Percentiles rank a stretch among this genome's conserved stretches.
phyloP scores from a whole-genome alignment of 257 asterid species.

The Avicennia marina region DNA sequence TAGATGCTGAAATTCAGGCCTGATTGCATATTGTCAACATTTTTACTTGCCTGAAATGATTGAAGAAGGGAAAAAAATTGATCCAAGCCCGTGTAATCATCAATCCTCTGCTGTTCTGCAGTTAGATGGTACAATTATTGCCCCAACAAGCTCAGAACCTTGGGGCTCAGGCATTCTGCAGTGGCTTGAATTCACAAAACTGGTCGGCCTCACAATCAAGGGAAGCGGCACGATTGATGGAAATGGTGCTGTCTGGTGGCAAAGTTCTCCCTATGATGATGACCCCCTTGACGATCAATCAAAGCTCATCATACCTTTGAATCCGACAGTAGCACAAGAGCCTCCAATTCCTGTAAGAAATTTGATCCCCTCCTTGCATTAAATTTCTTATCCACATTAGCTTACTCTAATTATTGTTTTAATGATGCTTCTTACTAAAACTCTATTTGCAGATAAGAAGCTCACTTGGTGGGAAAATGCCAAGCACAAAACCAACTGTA shows the following conservation, averaged over 20 bases:
- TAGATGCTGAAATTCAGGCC: too few species aligned
- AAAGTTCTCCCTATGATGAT: conserved; percentile 38
- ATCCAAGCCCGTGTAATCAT: too few species aligned
- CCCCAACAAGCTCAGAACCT: conserved; percentile 60
- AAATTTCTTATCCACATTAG: too few species aligned
- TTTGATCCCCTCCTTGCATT: not conserved
- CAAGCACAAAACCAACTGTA: conserved; percentile 85
- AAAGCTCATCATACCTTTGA: conserved; percentile 55
- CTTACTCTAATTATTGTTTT: not conserved
- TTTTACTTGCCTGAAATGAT: too few species aligned
- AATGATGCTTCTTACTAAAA: not conserved
- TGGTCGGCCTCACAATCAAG: conserved; percentile 69
- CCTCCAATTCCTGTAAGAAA: conserved; percentile 51
- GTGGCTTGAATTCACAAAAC: conserved; percentile 82
- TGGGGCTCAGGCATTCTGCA: conserved; percentile 88
- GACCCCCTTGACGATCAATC: conserved; percentile 75
- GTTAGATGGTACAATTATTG: conserved; percentile 83
- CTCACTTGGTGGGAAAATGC: conserved; percentile 60
- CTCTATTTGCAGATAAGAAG: conserved; percentile 36
- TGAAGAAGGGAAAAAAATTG: too few species aligned
- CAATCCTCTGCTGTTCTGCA: conserved; percentile 31
- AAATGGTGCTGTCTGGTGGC: conserved; percentile 93
- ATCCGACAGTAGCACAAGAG: conserved; percentile 31
- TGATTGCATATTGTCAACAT: too few species aligned
- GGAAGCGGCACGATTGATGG: conserved; percentile 86